Evolutionary conservation across 352 stramenopile species (phyloP).

Genomic region (Globisporangium cederbergense): DNA sequence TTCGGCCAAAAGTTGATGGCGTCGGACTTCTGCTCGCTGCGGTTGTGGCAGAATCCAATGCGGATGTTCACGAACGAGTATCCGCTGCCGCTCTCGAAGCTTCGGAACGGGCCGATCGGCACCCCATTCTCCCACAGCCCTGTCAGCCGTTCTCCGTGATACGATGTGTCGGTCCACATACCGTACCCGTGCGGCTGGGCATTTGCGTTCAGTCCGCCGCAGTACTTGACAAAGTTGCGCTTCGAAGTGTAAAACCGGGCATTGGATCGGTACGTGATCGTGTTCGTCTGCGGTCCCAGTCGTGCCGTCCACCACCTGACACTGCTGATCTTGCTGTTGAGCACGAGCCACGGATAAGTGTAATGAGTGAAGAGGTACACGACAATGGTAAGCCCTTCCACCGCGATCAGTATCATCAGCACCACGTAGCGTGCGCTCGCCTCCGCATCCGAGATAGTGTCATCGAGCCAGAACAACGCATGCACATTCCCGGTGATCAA

Average conservation of each 20-base stretch:
- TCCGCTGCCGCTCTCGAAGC: constrained; percentile 66
- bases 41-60: constrained; percentile 65
- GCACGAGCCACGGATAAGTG: constrained; percentile 56
- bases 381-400: constrained; percentile 44
- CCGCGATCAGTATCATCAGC: constrained; percentile 27
- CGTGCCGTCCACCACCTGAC: constrained; percentile 49
- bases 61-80: constrained; percentile 77
- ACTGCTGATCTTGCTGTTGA: constrained; percentile 39
- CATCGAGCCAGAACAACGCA: constrained; percentile 46
- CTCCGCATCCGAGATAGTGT: constrained; percentile 31
- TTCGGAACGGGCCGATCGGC: constrained; percentile 73
- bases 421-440: constrained; percentile 21
- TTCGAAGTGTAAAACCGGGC: constrained; percentile 45
- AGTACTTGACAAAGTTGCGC: constrained; percentile 55
- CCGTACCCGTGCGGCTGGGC: constrained; percentile 63
- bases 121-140: constrained; percentile 68
- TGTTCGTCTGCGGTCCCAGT: constrained; percentile 38
- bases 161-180: constrained; percentile 67
- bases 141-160: constrained; percentile 67
- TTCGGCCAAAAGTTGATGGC: constrained; percentile 51
- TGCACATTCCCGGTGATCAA: constrained; percentile 43
- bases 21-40: constrained; percentile 27
- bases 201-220: constrained; percentile 51
- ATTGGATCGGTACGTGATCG: constrained; percentile 43
- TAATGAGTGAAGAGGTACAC: constrained; percentile 67